phyloP scores from a whole-genome alignment of 352 stramenopile genomes.

The Phytopythium mirpurense region DNA sequence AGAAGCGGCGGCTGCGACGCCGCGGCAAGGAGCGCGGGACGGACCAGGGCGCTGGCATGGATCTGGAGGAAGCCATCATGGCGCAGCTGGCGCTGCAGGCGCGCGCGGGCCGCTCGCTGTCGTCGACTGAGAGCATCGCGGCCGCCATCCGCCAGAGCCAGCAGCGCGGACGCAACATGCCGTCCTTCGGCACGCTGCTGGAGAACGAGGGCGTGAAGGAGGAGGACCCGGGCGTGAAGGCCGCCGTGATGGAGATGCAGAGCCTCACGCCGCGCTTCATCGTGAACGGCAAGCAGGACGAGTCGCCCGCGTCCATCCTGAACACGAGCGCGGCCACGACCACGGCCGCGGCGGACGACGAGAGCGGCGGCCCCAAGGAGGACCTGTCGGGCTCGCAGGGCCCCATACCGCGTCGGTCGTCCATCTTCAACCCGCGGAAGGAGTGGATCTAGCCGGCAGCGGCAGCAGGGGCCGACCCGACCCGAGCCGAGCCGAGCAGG shows the following conservation, averaged over 20 bases:
- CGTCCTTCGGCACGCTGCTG: slow-evolving; percentile 25
- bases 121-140: slow-evolving; percentile 33
- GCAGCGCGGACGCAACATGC: slow-evolving; percentile 21
- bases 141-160: slow-evolving; percentile 19
- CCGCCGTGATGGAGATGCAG: slow-evolving; percentile 24
- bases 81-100: slow-evolving; percentile 29
- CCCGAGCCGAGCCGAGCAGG: no score
- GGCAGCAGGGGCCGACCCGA: neutral
- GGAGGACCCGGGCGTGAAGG: slow-evolving; percentile 16
- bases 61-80: slow-evolving; percentile 32
- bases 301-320: slow-evolving; percentile 21
- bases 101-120: slow-evolving; percentile 24
- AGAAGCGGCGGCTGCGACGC: slow-evolving; percentile 10
- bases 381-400: slow-evolving; percentile 8
- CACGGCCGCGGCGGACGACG: slow-evolving; percentile 7
- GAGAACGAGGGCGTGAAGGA: slow-evolving; percentile 16
- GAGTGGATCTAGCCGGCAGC: slow-evolving; percentile 30
- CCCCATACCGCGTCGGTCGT: slow-evolving; percentile 20
- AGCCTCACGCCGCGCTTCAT: slow-evolving; percentile 23
- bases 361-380: neutral
- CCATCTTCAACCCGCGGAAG: slow-evolving; percentile 34
- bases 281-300: slow-evolving; percentile 13
- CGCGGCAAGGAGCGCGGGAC: slow-evolving; percentile 13
- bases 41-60: slow-evolving; percentile 23
- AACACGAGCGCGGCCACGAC: slow-evolving; percentile 16